phyloP scores from a whole-genome alignment of 2,329 filamentous ascomycete species.

The Graphilbum sp. region DNA sequence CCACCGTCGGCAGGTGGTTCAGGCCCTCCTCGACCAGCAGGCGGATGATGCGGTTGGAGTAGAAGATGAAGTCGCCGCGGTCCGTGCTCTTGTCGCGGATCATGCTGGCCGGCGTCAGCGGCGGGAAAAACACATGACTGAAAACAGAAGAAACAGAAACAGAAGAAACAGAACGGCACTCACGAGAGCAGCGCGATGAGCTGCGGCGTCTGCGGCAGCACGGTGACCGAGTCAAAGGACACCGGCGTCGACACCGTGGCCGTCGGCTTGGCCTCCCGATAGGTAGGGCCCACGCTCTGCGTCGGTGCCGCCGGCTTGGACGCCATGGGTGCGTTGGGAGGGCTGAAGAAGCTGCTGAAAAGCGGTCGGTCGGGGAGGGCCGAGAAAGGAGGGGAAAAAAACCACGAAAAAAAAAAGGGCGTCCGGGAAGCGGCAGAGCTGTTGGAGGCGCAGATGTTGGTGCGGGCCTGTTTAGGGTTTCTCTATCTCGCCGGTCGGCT shows the following conservation, averaged over 20 bases:
- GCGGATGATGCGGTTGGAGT: conserved; percentile 95
- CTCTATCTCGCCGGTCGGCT: background rate
- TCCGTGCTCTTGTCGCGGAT: conserved; percentile 83
- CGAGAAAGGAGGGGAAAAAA: too few species aligned
- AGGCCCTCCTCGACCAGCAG: conserved; percentile 92
- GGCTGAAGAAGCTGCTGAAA: background rate
- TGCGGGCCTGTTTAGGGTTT: too few species aligned
- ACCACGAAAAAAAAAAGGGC: too few species aligned
- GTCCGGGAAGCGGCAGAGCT: too few species aligned
- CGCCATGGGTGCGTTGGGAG: conserved; percentile 16
- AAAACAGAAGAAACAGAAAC: too few species aligned
- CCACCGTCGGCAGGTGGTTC: conserved; percentile 86
- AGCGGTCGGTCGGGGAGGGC: background rate
- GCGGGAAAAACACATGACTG: too few species aligned
- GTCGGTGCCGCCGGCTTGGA: conserved; percentile 25
- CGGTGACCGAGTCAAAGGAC: conserved; percentile 71
- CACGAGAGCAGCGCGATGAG: conserved; percentile 95
- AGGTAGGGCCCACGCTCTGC: conserved; percentile 64
- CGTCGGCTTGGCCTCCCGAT: conserved; percentile 56
- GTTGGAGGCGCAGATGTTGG: too few species aligned
- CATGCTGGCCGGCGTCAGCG: conserved; percentile 58
- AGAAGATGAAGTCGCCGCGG: conserved; percentile 96
- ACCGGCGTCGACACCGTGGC: conserved; percentile 80
- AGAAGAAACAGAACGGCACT: too few species aligned
- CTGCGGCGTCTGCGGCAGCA: conserved; percentile 85